Percentiles rank a stretch among this genome's conserved stretches.
Evolutionary conservation across 1,284 basidiomycete genomes (phyloP).

Genomic region (Irpex sp.): DNA sequence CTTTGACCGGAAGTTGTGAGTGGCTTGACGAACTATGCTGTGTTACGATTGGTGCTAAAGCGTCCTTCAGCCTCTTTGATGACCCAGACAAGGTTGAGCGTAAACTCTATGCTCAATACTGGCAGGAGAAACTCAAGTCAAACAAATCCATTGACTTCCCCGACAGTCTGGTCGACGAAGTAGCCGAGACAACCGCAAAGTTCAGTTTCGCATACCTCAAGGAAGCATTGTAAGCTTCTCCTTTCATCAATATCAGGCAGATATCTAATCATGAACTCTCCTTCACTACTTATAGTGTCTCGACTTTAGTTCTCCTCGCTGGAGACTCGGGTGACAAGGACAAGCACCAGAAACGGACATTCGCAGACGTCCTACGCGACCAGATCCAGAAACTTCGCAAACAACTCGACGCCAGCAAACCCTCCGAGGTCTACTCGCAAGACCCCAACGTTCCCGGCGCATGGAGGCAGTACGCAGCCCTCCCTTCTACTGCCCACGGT

Average conservation of each 20-base stretch:
- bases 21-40: constrained; percentile 6
- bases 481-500: neutral
- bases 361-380: constrained; percentile 42
- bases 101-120: constrained; percentile 62
- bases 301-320: constrained; percentile 54
- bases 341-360: constrained; percentile 40
- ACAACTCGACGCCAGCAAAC: constrained; percentile 42
- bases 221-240: constrained; percentile 67
- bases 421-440: neutral
- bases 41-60: neutral
- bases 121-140: constrained; percentile 65
- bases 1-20: constrained; percentile 82
- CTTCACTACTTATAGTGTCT: constrained; percentile 43
- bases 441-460: constrained; percentile 2
- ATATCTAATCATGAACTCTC: neutral
- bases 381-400: constrained; percentile 58
- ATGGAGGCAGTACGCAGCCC: neutral
- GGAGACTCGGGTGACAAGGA: constrained; percentile 32
- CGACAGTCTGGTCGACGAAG: constrained; percentile 51
- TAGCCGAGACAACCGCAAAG: constrained; percentile 52
- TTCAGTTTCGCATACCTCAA: constrained; percentile 84
- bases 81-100: constrained; percentile 63
- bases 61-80: constrained; percentile 45
- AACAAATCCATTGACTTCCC: constrained; percentile 63
- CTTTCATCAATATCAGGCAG: neutral